Base-by-base conservation (phyloP, 2,329 filamentous ascomycete genomes). In the Biscogniauxia marginata region DNA sequence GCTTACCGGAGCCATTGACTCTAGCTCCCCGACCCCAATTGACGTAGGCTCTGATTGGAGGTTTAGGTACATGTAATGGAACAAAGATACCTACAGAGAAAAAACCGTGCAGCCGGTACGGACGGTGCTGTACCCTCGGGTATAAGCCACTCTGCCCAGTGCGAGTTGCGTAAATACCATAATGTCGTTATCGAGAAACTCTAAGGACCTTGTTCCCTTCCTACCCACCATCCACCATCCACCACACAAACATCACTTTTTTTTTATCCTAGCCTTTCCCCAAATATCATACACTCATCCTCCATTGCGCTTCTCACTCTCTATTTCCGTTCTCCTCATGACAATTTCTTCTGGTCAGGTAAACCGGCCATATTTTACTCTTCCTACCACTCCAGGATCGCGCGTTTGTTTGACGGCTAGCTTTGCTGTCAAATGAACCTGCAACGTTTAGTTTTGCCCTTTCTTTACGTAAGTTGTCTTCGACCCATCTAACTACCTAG, bases 371-470 rank as follows among this genome's bases (percentile, higher is more conserved):
- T 54, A 67, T 63, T 60, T 54, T 58, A 49, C 6, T 39, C 30
- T 2, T 16, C 30, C 30, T 8, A 30, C 30, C 30, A 3, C 30
- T 58, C 60, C 63, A 64, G 67, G 66, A 69, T 75, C 75, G 91
- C 91, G 91, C 91, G 91, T 87, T 96, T 91, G 81, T 88, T 96
- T 95, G 91, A 82, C 90, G 90, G 87, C 87, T 78, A 72, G n/a
- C 60, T 66, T 64, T 74, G 88, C 91, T 93, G 91, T 96, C 91
- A 93, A 91, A 96, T 96, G 93, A 96, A 95, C 91, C 91, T 97
- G 93, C 91, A 93, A 80, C 79, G 77, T 77, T 77, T 77, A 73
- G 77, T 80, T 73, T 72, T 78, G 74, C 76, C 79, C 77, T 83
- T 79, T 79, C 80, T 82, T 75, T 80, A 80, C 79, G 88, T 91